Percentiles rank a stretch among this genome's conserved stretches.
phyloP scores from a whole-genome alignment of 768 basidiomycete genomes.

The Cystofilobasidium bisporidii region DNA sequence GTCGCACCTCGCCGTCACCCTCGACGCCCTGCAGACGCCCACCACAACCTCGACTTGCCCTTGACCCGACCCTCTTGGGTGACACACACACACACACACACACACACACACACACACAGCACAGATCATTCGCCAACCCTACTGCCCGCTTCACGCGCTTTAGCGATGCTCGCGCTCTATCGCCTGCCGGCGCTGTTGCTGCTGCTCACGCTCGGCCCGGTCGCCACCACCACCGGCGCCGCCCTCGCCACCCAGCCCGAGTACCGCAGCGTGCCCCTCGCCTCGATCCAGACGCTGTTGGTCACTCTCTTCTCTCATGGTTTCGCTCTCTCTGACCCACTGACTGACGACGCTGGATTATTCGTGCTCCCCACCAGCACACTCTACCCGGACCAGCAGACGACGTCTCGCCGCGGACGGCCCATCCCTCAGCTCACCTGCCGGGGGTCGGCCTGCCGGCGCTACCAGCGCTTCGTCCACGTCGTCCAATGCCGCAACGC shows the following conservation, averaged over 20 bases:
- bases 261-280: conserved; percentile 53
- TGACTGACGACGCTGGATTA: conserved; percentile 39
- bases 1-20: too few species aligned
- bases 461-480: conserved; percentile 60
- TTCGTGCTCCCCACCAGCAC: background rate
- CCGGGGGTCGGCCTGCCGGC: conserved; percentile 62
- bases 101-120: too few species aligned
- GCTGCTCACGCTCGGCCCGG: background rate
- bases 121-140: too few species aligned
- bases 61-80: too few species aligned
- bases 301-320: conserved; percentile 54
- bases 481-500: conserved; percentile 74
- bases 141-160: too few species aligned
- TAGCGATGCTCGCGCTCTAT: background rate
- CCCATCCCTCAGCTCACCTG: conserved; percentile 59
- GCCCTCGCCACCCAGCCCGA: background rate
- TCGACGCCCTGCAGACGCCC: too few species aligned
- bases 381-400: conserved; percentile 5
- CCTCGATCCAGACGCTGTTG: conserved; percentile 55
- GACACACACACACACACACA: too few species aligned
- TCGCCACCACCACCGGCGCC: background rate
- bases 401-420: background rate
- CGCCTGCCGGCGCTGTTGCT: background rate
- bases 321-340: conserved; percentile 54
- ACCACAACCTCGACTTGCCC: too few species aligned